Base-by-base conservation (phyloP, 768 basidiomycete species). In the Leccinum variicolor region DNA sequence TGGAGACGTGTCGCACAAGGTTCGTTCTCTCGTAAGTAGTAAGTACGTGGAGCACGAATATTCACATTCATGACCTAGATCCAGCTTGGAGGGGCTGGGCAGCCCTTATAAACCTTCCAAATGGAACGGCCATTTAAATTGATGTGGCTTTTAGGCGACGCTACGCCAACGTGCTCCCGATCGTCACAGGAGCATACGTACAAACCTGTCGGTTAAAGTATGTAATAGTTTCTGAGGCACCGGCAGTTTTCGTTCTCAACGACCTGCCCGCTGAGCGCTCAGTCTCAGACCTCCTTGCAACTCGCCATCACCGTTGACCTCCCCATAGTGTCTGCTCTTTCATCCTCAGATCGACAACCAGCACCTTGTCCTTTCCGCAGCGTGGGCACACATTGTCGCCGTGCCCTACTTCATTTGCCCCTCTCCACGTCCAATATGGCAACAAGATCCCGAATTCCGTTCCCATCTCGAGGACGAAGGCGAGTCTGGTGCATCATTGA, bases 161-260 rank as follows among this genome's bases (percentile, higher is more conserved):
- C 56, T 55, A 43, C 41, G 9, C 39, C 57, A 58, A 57, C 60
- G 46, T 63, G 64, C 21, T 53, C 55, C 53, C 64, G 67, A 67
- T 67, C 65, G 67, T 69, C 67, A 64, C 58, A 66, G 54, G 45
- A 47, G 48, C 49, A 41, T 69, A 67, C 66, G 66, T 67, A 67
- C 66, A 56, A 55, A 54, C 59, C 48, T 26, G 59, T 17, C 9
- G 21, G 23, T 33, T 56, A 52, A 52, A n/a, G 62, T 69, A 67
- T 64, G 66, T 67, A 67, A 67, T 67, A 52, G 28, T 31, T 21
- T 41, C 54, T 54, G 59, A 53, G 41, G 25, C 31, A 13, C 13
- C 14, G 36, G 17, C 36, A 7, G 33, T 34, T 34, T 34, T 34
- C 9, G 14, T 47, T 47, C 31, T 33, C 31, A 1, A 43, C 28